Base-by-base conservation (phyloP, 129 eudicot species). In the Escallonia herrerae region DNA sequence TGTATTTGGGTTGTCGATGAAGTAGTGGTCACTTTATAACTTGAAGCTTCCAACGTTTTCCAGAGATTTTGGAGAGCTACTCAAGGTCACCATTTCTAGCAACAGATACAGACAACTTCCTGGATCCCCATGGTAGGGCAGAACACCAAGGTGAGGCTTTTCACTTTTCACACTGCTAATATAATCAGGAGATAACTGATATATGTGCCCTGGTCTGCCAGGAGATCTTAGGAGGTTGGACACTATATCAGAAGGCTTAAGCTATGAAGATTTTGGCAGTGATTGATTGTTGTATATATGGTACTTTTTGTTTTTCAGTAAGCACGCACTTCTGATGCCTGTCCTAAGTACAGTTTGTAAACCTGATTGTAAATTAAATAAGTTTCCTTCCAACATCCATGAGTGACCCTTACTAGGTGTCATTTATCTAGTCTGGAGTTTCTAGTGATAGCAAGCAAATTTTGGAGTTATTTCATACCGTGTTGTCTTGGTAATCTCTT, bases 211-310 rank as follows among this genome's bases (percentile, higher is more conserved):
- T 80, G 75, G 55, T 65, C 72, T 67, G 64, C 64, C 80, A 80
- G 83, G 77, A 72, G 86, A 81, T 59, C 13, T 66, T 73, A 79
- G 72, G 60, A 77, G 72, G 72, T 70, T 77, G 81, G 87, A 76
- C 72, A 64, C 80, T 22, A 73, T 84, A 81, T 81, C 87, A 68
- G 85, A 85, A 64, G 80, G 85, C 78, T 78, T 82, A 75, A 80
- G 86, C 74, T 80, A 81, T 76, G 90, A 85, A 67, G 82, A 79
- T 72, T 89, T 77, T 75, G 85, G 75, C 71, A 80, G 85, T 74
- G 85, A 85, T 72, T 82, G 74, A 85, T 61, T 65, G 62, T 50
- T 42, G 42, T 67, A 53, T 22, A 60, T 52, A 73, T 62, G 83
- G 85, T 68, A 74, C 62, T 64, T 50, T 44, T 62, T 3, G 22